phyloP scores from a whole-genome alignment of 2,329 filamentous ascomycete species.

The Phaeoacremonium minimum region DNA sequence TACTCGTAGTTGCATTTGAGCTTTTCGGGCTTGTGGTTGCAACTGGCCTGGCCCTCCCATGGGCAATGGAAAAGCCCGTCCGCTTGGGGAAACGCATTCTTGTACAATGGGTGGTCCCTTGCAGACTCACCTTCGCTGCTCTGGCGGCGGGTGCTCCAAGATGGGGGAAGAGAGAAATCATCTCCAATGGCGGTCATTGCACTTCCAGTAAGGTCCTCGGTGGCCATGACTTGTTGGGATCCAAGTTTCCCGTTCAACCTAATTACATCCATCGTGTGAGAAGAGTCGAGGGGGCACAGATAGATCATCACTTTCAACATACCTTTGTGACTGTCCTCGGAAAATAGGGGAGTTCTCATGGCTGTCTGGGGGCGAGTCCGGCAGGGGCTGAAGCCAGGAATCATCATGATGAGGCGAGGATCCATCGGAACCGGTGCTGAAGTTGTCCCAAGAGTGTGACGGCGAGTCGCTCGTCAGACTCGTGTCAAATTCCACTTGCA shows the following conservation, averaged over 20 bases:
- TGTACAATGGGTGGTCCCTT: conserved; percentile 67
- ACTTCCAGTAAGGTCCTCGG: conserved; percentile 30
- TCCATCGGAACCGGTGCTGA: conserved; percentile 48
- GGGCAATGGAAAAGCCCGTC: conserved; percentile 95
- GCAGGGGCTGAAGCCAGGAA: conserved; percentile 35
- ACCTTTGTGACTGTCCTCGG: conserved; percentile 48
- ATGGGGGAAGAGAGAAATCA: conserved; percentile 30
- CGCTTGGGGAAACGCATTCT: conserved; percentile 54
- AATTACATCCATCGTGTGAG: conserved; percentile 22
- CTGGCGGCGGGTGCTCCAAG: conserved; percentile 41
- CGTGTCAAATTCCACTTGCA: conserved; percentile 49
- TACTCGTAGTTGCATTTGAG: conserved; percentile 99
- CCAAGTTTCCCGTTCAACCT: conserved; percentile 31
- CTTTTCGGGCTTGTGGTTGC: conserved; percentile 89
- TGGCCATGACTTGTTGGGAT: conserved; percentile 28
- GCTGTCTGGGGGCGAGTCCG: conserved; percentile 37
- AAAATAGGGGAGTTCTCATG: conserved; percentile 45
- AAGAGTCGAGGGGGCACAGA: conserved; percentile 14
- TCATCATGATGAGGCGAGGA: conserved; percentile 50
- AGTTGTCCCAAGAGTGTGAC: conserved; percentile 45
- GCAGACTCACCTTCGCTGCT: conserved; percentile 53
- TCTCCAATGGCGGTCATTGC: conserved; percentile 26
- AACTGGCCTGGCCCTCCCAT: conserved; percentile 66
- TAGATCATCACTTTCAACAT: conserved; percentile 26
- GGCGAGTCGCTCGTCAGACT: conserved; percentile 45